These are phyloP conservation scores for Xylariales sp. DNA, from an alignment of 2,329 filamentous ascomycete species.

Conservation along the genomic window DNA sequence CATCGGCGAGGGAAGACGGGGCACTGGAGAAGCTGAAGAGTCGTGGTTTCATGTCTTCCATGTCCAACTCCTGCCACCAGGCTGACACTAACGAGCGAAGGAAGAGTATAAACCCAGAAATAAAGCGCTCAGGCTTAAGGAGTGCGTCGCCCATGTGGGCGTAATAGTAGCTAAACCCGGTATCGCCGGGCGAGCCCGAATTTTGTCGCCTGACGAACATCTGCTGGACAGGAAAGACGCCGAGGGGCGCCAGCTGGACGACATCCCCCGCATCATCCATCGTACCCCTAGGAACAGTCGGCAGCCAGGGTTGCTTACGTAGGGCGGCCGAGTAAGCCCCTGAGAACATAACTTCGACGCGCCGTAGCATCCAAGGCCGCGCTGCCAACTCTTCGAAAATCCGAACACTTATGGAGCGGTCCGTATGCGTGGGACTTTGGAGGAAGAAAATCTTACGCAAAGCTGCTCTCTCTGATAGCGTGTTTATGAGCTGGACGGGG, in stretches of 20 bases:
- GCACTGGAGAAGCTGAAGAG: conserved; percentile 35
- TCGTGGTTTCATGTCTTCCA: neutral
- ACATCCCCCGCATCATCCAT: no score
- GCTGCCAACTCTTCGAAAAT: conserved; percentile 20
- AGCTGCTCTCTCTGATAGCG: conserved; percentile 13
- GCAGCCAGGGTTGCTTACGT: conserved; percentile 31
- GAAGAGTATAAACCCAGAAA: conserved; percentile 31
- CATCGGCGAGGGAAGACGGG: conserved; percentile 25
- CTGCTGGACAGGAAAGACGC: conserved; percentile 34
- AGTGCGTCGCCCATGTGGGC: conserved; percentile 32
- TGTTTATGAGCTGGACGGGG: conserved; percentile 30
- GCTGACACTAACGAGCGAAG: conserved; percentile 19
- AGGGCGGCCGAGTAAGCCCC: conserved; percentile 36
- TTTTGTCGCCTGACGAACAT: conserved; percentile 24
- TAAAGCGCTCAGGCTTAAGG: conserved; percentile 34
- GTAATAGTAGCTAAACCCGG: conserved; percentile 13
- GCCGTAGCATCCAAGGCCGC: conserved; percentile 23
- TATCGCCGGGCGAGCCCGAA: neutral
- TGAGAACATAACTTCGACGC: conserved; percentile 23
- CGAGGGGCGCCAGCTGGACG: neutral
- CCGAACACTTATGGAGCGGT: conserved; percentile 16
- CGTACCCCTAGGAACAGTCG: neutral
- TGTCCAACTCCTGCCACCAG: neutral
- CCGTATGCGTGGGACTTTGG: conserved; percentile 29
- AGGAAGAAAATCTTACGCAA: conserved; percentile 32